These are phyloP conservation scores for Torulaspora quercuum DNA, from an alignment of 805 yeast genomes.

Conservation along the genomic window DNA sequence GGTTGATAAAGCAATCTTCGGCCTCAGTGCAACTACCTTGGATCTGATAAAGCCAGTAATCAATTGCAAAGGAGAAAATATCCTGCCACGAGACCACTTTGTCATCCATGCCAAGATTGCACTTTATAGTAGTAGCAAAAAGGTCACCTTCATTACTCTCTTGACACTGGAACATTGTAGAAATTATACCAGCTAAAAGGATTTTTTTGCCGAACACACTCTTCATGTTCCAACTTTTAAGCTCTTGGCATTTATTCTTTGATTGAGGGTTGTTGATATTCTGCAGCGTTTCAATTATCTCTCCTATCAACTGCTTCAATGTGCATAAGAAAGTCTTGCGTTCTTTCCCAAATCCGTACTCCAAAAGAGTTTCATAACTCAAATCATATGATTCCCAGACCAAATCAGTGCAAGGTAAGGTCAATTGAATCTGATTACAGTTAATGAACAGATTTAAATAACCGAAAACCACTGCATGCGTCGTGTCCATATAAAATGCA, in stretches of 20 bases:
- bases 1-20: conserved; percentile 8
- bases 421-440: conserved; percentile 57
- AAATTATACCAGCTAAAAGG: conserved; percentile 60
- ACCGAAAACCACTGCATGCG: conserved; percentile 75
- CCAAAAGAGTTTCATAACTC: conserved; percentile 22
- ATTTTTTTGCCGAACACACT: conserved; percentile 65
- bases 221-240: conserved; percentile 14
- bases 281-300: conserved; percentile 36
- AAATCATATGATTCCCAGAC: conserved; percentile 48
- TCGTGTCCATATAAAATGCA: conserved; percentile 77
- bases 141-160: conserved; percentile 50
- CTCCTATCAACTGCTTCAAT: conserved; percentile 55
- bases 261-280: conserved; percentile 1
- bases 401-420: conserved; percentile 61
- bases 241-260: neutral
- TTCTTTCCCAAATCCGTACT: conserved; percentile 30
- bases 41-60: conserved; percentile 52
- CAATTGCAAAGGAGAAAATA: conserved; percentile 62
- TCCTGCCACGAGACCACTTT: conserved; percentile 62
- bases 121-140: conserved; percentile 11
- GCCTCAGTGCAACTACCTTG: conserved; percentile 19
- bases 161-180: conserved; percentile 68
- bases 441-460: conserved; percentile 56
- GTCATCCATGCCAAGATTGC: conserved; percentile 15
- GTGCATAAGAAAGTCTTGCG: conserved; percentile 50